A percentile compares a stretch with the other conserved stretches of the same genome.
These are phyloP conservation scores for Glycyrrhiza uralensis DNA, from an alignment of 306 rosid species.

Conservation along the genomic window DNA sequence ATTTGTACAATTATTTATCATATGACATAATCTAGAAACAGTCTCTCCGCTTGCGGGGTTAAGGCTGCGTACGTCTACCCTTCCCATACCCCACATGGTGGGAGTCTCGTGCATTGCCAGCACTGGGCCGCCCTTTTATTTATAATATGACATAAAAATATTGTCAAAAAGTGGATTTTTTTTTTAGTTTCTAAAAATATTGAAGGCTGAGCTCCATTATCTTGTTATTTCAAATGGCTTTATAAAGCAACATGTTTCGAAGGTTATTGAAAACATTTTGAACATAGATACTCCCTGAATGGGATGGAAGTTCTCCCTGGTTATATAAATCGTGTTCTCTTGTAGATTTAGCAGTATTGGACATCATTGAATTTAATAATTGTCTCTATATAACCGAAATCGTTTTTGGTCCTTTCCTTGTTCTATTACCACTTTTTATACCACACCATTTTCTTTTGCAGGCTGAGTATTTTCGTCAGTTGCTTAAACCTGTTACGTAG, in stretches of 20 bases:
- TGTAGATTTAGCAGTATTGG: not conserved
- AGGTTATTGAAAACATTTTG: not conserved
- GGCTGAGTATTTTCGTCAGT: slow-evolving; percentile 97
- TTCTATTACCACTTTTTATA: not conserved
- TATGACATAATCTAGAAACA: no score
- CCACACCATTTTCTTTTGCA: slow-evolving; percentile 37
- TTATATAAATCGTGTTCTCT: not conserved
- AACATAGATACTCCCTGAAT: not conserved
- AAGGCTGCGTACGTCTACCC: no score
- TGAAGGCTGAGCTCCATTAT: not conserved
- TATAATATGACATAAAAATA: not conserved
- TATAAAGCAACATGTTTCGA: not conserved
- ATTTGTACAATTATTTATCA: not conserved
- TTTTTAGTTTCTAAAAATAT: not conserved
- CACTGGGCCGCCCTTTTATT: no score
- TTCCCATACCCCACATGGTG: no score
- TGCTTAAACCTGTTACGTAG: slow-evolving; percentile 99
- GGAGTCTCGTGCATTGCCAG: no score
- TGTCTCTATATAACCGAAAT: slow-evolving; percentile 5
- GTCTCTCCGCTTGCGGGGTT: no score
- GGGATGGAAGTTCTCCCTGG: not conserved
- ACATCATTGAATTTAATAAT: not conserved
- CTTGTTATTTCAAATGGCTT: not conserved
- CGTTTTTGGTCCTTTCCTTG: not conserved
- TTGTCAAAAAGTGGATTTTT: not conserved